Evolutionary conservation across 1,284 basidiomycete species (phyloP).

Genomic region (Cerrena zonata): DNA sequence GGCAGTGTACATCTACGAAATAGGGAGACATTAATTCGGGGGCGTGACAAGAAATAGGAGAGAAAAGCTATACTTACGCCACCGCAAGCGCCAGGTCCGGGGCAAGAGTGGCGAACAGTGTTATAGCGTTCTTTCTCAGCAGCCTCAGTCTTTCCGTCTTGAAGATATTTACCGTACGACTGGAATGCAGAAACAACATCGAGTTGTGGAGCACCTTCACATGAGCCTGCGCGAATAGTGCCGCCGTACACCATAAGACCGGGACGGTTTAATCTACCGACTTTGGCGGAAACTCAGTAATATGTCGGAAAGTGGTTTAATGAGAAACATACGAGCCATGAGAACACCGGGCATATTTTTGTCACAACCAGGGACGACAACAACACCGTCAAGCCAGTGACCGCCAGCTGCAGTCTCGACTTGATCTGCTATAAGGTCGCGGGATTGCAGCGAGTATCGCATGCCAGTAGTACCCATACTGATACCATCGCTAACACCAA

Average conservation of each 20-base stretch:
- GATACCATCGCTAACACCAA: slow-evolving; percentile 96
- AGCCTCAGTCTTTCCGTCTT: slow-evolving; percentile 77
- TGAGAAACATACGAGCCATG: slow-evolving; percentile 66
- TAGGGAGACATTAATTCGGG: neutral
- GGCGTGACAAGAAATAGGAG: neutral
- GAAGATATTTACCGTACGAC: slow-evolving; percentile 86
- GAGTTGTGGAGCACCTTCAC: slow-evolving; percentile 72
- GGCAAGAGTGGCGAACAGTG: slow-evolving; percentile 86
- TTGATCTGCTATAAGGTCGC: slow-evolving; percentile 94
- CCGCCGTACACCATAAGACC: slow-evolving; percentile 97
- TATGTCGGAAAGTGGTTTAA: slow-evolving; percentile 20
- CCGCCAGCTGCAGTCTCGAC: slow-evolving; percentile 95
- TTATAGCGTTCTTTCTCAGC: slow-evolving; percentile 81
- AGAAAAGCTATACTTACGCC: slow-evolving; percentile 54
- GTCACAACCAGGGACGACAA: slow-evolving; percentile 92
- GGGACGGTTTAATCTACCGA: slow-evolving; percentile 89
- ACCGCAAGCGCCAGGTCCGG: slow-evolving; percentile 93
- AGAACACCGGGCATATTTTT: slow-evolving; percentile 97
- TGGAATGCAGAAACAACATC: slow-evolving; percentile 96
- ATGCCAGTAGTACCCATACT: slow-evolving; percentile 93
- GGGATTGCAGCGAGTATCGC: slow-evolving; percentile 91
- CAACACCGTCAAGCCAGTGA: slow-evolving; percentile 98
- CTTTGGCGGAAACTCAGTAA: slow-evolving; percentile 32
- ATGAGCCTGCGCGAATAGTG: slow-evolving; percentile 85
- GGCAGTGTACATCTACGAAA: slow-evolving; percentile 82